phyloP scores from a whole-genome alignment of 2,329 filamentous ascomycete species.

The Tolypocladium tropicale region DNA sequence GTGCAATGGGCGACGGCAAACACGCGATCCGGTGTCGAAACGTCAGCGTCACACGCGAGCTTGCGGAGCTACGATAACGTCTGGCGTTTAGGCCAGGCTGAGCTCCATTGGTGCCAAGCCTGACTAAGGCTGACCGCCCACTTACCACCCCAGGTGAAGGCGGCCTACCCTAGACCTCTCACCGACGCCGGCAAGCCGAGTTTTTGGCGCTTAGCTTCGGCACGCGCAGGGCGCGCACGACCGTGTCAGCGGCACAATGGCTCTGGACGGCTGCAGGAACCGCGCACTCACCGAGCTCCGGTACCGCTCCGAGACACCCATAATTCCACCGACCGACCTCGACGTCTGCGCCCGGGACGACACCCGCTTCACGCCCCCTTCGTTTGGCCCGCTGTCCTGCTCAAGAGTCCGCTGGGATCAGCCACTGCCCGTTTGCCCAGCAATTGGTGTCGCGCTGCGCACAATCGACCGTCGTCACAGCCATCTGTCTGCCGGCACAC shows the following conservation, averaged over 20 bases:
- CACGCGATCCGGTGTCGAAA: neutral
- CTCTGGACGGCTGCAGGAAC: neutral
- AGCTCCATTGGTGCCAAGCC: neutral
- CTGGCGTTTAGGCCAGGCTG: neutral
- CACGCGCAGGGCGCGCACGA: neutral
- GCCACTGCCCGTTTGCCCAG: neutral
- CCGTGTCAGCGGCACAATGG: neutral
- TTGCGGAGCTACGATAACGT: neutral
- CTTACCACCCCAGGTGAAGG: neutral
- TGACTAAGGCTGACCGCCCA: neutral
- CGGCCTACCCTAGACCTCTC: neutral
- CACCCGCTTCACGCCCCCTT: neutral
- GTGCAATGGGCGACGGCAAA: neutral
- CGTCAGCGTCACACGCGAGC: neutral
- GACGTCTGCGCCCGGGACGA: neutral
- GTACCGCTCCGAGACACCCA: slow-evolving; percentile 2
- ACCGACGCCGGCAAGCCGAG: neutral
- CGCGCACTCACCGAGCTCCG: slow-evolving; percentile 2
- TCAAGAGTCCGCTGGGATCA: neutral
- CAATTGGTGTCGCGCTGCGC: neutral
- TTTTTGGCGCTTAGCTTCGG: slow-evolving; percentile 2
- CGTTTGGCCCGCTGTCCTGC: neutral
- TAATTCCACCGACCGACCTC: neutral
- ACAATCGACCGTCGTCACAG: neutral
- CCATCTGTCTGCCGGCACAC: neutral